Evolutionary conservation across 177 flowering plant genomes (phyloP).

Genomic region (Tripterygium wilfordii): DNA sequence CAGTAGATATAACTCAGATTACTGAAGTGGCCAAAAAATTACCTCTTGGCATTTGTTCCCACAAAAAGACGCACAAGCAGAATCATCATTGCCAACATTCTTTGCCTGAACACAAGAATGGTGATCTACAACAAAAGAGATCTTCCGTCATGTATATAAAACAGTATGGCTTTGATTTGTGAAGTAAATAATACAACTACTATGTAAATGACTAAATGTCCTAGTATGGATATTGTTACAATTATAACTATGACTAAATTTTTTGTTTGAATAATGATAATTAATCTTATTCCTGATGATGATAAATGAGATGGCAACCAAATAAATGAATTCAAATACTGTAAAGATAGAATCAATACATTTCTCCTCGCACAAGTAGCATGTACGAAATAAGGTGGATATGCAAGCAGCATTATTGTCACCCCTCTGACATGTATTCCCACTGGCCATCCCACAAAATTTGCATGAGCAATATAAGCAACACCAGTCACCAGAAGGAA

Average conservation of each 20-base stretch:
- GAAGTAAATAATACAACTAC: no score
- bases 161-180: no score
- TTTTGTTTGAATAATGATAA: no score
- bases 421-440: constrained; percentile 9
- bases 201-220: no score
- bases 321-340: background rate
- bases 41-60: constrained; percentile 67
- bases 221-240: no score
- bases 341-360: constrained; percentile 24
- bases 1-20: no score
- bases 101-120: constrained; percentile 25
- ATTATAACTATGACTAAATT: no score
- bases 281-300: no score
- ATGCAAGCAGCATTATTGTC: constrained; percentile 8
- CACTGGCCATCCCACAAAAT: constrained; percentile 35
- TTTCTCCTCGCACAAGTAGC: constrained; percentile 57
- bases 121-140: constrained; percentile 48
- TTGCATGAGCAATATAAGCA: constrained; percentile 65
- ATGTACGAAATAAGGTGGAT: constrained; percentile 14
- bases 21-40: background rate
- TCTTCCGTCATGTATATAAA: no score
- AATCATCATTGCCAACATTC: constrained; percentile 16
- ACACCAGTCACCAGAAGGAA: constrained; percentile 65
- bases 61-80: constrained; percentile 33
- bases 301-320: no score